Evolutionary conservation across 257 asterid species (phyloP).

Genomic region (Solanum gracilifrons): DNA sequence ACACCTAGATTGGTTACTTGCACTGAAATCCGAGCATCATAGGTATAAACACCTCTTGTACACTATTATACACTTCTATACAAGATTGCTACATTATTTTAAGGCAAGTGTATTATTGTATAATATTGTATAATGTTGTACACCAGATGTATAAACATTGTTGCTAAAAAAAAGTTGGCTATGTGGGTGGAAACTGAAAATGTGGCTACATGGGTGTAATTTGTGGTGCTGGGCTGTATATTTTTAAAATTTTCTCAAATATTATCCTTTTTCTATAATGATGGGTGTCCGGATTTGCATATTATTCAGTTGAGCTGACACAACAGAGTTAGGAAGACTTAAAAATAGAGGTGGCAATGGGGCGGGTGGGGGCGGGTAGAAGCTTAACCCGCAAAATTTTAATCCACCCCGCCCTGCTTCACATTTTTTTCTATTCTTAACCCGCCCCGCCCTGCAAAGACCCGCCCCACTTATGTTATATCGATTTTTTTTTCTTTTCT

Average conservation of each 20-base stretch:
- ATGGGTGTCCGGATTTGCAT: neutral
- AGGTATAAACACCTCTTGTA: neutral
- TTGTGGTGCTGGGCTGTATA: neutral
- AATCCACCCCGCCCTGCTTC: too few relatives aligned
- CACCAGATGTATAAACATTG: neutral
- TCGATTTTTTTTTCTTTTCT: too few relatives aligned
- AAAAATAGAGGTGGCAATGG: too few relatives aligned
- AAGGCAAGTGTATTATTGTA: neutral
- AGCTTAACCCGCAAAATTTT: too few relatives aligned
- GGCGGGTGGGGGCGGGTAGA: too few relatives aligned
- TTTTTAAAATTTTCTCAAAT: neutral
- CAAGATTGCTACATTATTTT: neutral
- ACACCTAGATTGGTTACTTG: neutral
- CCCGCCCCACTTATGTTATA: too few relatives aligned
- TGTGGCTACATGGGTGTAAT: neutral
- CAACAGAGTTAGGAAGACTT: neutral
- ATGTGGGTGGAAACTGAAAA: neutral
- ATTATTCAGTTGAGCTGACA: neutral
- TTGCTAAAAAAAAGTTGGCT: neutral
- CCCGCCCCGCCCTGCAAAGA: too few relatives aligned
- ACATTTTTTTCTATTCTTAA: too few relatives aligned
- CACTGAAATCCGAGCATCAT: neutral
- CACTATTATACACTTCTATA: neutral
- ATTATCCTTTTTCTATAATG: neutral
- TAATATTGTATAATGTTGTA: neutral